Conservation (phyloP, 768 basidiomycete species). For the Phlebiopsis gigantea region DNA sequence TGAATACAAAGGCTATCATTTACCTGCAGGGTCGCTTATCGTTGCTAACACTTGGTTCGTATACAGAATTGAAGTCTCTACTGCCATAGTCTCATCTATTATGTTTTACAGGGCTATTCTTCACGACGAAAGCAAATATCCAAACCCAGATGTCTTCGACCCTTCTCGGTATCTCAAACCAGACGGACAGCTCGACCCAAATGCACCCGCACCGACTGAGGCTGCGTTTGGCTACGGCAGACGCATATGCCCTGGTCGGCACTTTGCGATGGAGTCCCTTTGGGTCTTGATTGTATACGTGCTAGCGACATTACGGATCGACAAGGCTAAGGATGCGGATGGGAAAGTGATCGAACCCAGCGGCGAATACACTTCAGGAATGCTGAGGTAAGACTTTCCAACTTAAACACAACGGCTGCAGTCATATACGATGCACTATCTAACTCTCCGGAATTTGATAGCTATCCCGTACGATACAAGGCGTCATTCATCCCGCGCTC, state of each 20-base stretch:
- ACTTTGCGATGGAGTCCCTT: slow-evolving; percentile 19
- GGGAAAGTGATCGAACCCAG: slow-evolving; percentile 21
- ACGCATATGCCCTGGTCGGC: slow-evolving; percentile 21
- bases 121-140: slow-evolving; percentile 6
- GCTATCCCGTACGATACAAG: too few relatives aligned
- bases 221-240: slow-evolving; percentile 16
- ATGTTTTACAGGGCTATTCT: not conserved
- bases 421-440: too few relatives aligned
- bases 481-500: too few relatives aligned
- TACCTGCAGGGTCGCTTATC: slow-evolving; percentile 8
- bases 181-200: slow-evolving; percentile 12
- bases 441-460: too few relatives aligned
- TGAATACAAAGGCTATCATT: not conserved
- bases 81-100: too few relatives aligned
- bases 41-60: slow-evolving; percentile 7
- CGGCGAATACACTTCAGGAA: slow-evolving; percentile 13
- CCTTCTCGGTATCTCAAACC: slow-evolving; percentile 19
- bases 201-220: slow-evolving; percentile 2
- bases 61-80: not conserved
- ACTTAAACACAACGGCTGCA: too few relatives aligned
- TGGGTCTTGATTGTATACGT: slow-evolving; percentile 18
- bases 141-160: slow-evolving; percentile 16
- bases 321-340: slow-evolving; percentile 19
- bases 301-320: slow-evolving; percentile 23
- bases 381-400: not conserved